phyloP scores from a whole-genome alignment of 139 green algal genomes.

The Edaphochlamys debaryana region DNA sequence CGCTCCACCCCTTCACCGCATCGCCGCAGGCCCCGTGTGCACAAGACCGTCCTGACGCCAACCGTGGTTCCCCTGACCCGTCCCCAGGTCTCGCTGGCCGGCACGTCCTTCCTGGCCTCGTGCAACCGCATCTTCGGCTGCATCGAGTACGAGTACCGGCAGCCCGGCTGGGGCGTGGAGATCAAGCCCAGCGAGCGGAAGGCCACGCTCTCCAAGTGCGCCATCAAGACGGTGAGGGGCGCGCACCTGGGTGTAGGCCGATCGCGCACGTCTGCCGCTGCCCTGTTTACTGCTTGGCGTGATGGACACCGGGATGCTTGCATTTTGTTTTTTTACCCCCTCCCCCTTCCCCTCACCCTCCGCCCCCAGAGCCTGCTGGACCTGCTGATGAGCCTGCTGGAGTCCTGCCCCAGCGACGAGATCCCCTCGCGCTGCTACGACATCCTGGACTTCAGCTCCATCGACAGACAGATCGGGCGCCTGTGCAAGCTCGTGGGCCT shows the following conservation, averaged over 20 bases:
- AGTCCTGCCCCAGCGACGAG: conserved; percentile 9
- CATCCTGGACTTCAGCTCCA: conserved; percentile 40
- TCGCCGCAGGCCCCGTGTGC: too few relatives aligned
- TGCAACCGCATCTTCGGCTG: conserved; percentile 50
- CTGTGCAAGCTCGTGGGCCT: conserved; percentile 38
- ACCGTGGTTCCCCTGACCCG: too few relatives aligned
- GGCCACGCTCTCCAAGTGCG: conserved; percentile 26
- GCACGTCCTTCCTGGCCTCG: conserved; percentile 37
- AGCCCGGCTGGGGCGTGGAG: not conserved
- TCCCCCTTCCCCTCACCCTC: too few relatives aligned
- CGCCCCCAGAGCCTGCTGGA: too few relatives aligned
- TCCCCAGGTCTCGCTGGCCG: not conserved
- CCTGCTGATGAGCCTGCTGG: conserved; percentile 48
- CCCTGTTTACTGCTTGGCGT: too few relatives aligned
- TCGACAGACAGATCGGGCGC: conserved; percentile 31
- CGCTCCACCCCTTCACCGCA: too few relatives aligned
- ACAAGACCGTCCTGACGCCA: too few relatives aligned
- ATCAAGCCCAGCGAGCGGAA: not conserved
- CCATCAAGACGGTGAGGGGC: too few relatives aligned
- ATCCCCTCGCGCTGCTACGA: conserved; percentile 34
- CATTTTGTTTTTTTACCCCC: too few relatives aligned
- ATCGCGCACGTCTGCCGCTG: too few relatives aligned
- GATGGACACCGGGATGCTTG: too few relatives aligned
- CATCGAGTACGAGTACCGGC: conserved; percentile 35
- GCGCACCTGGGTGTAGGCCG: too few relatives aligned